Conservation (phyloP, 2,329 filamentous ascomycete genomes). For the Paecilomyces sp. region DNA sequence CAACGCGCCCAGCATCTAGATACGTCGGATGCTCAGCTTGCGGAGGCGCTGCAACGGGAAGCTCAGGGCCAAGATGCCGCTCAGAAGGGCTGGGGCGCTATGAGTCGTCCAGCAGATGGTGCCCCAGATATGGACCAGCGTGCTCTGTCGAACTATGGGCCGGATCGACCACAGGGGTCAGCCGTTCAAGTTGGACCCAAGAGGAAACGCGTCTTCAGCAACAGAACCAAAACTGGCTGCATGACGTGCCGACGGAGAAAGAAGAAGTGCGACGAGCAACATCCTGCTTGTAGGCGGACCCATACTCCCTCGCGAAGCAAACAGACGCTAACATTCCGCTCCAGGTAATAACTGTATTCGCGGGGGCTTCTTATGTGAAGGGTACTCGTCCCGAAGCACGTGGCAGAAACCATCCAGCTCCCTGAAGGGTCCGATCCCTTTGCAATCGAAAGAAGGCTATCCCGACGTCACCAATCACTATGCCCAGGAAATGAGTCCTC, state of each 20-base stretch:
- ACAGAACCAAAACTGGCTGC: conserved; percentile 91
- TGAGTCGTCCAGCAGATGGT: conserved; percentile 31
- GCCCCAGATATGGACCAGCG: conserved; percentile 26
- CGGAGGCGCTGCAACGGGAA: conserved; percentile 46
- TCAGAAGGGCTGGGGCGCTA: conserved; percentile 21
- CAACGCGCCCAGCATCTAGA: conserved; percentile 39
- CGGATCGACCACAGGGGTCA: conserved; percentile 25
- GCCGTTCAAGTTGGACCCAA: conserved; percentile 33
- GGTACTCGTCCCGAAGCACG: conserved; percentile 72
- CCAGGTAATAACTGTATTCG: conserved; percentile 81
- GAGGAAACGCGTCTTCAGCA: conserved; percentile 64
- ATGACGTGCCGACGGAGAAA: conserved; percentile 86
- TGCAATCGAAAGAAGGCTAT: conserved; percentile 73
- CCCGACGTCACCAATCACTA: conserved; percentile 30
- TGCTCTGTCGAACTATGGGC: conserved; percentile 23
- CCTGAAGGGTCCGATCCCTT: conserved; percentile 56
- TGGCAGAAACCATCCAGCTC: conserved; percentile 73
- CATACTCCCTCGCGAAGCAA: conserved; percentile 4
- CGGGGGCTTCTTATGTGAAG: conserved; percentile 84
- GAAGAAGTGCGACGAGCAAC: conserved; percentile 96
- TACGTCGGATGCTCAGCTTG: conserved; percentile 44
- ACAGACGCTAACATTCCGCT: conserved; percentile 8
- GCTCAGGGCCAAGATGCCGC: conserved; percentile 34
- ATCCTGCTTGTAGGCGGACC: conserved; percentile 71
- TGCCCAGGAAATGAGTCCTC: conserved; percentile 27